Conservation (phyloP, 257 asterid genomes). For the Solanum virginianum region DNA sequence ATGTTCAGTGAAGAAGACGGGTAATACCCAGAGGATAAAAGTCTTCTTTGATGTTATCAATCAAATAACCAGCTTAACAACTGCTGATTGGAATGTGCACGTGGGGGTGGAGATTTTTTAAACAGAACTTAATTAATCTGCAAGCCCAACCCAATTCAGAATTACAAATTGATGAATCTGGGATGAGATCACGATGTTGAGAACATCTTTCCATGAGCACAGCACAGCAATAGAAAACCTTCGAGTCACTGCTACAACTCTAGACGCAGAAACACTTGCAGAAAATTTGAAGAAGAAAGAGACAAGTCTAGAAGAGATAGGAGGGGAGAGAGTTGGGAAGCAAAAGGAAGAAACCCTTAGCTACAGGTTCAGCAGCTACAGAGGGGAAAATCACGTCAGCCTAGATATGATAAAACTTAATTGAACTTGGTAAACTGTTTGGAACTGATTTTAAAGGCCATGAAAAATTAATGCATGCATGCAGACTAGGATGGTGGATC, state of each 20-base stretch:
- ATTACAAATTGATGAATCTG: not conserved
- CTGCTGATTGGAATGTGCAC: not conserved
- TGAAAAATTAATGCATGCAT: not conserved
- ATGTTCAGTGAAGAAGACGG: not conserved
- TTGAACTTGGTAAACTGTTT: not conserved
- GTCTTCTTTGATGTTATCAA: not conserved
- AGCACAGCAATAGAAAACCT: not conserved
- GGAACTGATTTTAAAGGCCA: not conserved
- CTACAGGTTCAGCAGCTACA: too few species aligned
- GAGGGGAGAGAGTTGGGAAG: not conserved
- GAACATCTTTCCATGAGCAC: not conserved
- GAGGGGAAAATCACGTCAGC: not conserved
- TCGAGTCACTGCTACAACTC: not conserved
- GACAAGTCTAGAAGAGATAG: not conserved
- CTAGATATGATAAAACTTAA: not conserved
- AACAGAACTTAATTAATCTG: not conserved
- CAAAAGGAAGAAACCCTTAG: too few species aligned
- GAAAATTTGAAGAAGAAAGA: not conserved
- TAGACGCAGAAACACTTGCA: not conserved
- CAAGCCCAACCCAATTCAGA: not conserved
- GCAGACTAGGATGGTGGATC: not conserved
- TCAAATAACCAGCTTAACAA: not conserved
- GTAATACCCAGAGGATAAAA: not conserved
- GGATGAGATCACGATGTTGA: not conserved
- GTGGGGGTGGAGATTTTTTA: not conserved